phyloP scores from a whole-genome alignment of 192 early-diverging fungal species.

The Backusella tarrabulga region DNA sequence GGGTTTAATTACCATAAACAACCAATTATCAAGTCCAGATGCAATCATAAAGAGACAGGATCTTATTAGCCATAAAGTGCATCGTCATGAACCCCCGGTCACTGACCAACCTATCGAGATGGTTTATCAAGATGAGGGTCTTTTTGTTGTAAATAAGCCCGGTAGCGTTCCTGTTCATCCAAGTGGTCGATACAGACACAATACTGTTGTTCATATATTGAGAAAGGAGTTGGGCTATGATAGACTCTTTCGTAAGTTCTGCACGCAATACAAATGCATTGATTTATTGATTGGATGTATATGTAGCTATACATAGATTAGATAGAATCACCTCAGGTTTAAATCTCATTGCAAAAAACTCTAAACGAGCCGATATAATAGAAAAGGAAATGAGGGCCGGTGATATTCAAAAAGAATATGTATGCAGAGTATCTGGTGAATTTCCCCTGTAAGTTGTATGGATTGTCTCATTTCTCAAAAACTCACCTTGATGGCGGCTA shows the following conservation, averaged over 20 bases:
- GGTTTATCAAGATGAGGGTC: slow-evolving; percentile 56
- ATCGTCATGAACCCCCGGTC: slow-evolving; percentile 95
- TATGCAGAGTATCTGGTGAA: slow-evolving; percentile 77
- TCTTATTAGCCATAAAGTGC: slow-evolving; percentile 73
- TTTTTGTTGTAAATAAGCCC: slow-evolving; percentile 86
- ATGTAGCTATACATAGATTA: slow-evolving; percentile 74
- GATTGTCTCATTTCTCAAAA: not conserved
- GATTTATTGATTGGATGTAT: not conserved
- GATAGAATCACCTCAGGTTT: slow-evolving; percentile 92
- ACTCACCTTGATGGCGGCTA: slow-evolving; percentile 14
- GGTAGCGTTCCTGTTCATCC: slow-evolving; percentile 77
- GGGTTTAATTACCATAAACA: slow-evolving; percentile 81
- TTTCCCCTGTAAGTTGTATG: slow-evolving; percentile 66
- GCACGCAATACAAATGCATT: not conserved
- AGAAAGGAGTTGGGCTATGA: slow-evolving; percentile 54
- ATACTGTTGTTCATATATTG: slow-evolving; percentile 70
- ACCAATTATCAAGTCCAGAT: slow-evolving; percentile 42
- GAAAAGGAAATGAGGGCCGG: slow-evolving; percentile 59
- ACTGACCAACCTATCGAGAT: slow-evolving; percentile 59
- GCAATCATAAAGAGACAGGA: slow-evolving; percentile 74
- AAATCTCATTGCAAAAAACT: slow-evolving; percentile 69
- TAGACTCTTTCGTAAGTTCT: slow-evolving; percentile 48
- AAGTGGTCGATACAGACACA: slow-evolving; percentile 83
- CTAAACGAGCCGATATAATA: slow-evolving; percentile 57
- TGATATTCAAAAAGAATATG: slow-evolving; percentile 79